phyloP scores from a whole-genome alignment of 1,284 basidiomycete species.

The Apiotrichum mycotoxinovorans region DNA sequence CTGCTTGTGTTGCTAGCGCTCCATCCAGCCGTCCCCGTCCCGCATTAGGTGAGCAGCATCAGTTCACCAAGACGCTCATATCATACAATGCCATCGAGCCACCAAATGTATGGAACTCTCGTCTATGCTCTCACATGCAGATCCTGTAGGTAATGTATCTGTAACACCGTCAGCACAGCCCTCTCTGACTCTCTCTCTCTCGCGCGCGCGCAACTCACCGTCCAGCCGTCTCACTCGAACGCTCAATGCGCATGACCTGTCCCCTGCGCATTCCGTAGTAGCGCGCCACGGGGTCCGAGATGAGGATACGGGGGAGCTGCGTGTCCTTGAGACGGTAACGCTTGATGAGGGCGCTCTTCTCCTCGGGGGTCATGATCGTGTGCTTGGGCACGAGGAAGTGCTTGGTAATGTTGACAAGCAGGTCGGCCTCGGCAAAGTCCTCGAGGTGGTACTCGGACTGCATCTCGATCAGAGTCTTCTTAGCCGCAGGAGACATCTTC shows the following conservation, averaged over 20 bases:
- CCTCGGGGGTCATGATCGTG: constrained; percentile 77
- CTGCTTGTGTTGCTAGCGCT: too few species aligned
- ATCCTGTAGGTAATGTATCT: constrained; percentile 51
- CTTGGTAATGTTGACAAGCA: constrained; percentile 95
- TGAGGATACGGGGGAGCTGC: constrained; percentile 92
- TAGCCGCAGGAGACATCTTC: constrained; percentile 93
- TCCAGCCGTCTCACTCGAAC: constrained; percentile 94
- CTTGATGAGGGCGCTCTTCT: constrained; percentile 82
- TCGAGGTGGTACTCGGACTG: constrained; percentile 80
- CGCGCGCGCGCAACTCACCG: constrained; percentile 54
- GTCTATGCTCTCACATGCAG: constrained; percentile 40
- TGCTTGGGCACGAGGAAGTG: constrained; percentile 94
- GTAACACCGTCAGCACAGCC: background rate
- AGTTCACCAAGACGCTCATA: background rate
- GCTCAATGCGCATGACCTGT: constrained; percentile 97
- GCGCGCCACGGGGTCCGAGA: constrained; percentile 91
- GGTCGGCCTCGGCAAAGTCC: constrained; percentile 93
- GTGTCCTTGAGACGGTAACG: constrained; percentile 98
- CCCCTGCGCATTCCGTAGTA: constrained; percentile 95
- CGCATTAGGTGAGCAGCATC: background rate
- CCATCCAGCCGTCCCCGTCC: too few species aligned
- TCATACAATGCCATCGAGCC: constrained; percentile 9
- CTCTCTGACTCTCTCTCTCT: background rate
- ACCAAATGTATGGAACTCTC: background rate
- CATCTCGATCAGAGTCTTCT: constrained; percentile 93